These are phyloP conservation scores for Cicer chorassanicum DNA, from an alignment of 306 rosid species.

Conservation along the genomic window DNA sequence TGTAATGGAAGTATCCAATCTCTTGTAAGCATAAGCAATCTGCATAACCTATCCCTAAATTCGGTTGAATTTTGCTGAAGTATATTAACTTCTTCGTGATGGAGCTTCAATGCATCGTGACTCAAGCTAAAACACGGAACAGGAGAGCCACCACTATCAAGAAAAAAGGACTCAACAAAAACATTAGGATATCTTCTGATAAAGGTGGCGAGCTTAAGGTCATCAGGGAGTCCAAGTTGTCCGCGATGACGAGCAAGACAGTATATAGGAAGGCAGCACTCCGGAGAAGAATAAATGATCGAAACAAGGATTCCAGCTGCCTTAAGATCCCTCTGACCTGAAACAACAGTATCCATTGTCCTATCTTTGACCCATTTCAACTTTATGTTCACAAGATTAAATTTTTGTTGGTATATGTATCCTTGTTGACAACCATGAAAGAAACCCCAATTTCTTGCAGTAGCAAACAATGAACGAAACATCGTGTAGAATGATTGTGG, in stretches of 20 bases:
- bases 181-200: conserved; percentile 78
- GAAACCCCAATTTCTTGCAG: conserved; percentile 45
- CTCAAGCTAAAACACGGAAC: conserved; percentile 76
- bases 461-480: conserved; percentile 41
- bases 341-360: conserved; percentile 67
- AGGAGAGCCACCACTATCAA: conserved; percentile 68
- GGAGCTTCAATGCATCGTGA: conserved; percentile 58
- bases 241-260: conserved; percentile 61
- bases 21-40: conserved; percentile 79
- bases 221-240: conserved; percentile 75
- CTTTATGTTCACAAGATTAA: conserved; percentile 74
- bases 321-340: conserved; percentile 68
- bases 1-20: conserved; percentile 75
- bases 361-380: conserved; percentile 90
- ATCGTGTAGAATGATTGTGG: conserved; percentile 26
- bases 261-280: conserved; percentile 66
- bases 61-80: conserved; percentile 53
- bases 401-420: conserved; percentile 59
- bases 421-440: conserved; percentile 42
- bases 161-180: conserved; percentile 63
- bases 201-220: conserved; percentile 70
- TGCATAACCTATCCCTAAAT: conserved; percentile 69
- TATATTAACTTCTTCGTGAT: conserved; percentile 49
- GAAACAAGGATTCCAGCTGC: conserved; percentile 75
- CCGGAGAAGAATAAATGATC: conserved; percentile 57